Percentiles rank a stretch among this genome's conserved stretches.
These are phyloP conservation scores for Luvunga scandens DNA, from an alignment of 345 rosid species.

Conservation along the genomic window DNA sequence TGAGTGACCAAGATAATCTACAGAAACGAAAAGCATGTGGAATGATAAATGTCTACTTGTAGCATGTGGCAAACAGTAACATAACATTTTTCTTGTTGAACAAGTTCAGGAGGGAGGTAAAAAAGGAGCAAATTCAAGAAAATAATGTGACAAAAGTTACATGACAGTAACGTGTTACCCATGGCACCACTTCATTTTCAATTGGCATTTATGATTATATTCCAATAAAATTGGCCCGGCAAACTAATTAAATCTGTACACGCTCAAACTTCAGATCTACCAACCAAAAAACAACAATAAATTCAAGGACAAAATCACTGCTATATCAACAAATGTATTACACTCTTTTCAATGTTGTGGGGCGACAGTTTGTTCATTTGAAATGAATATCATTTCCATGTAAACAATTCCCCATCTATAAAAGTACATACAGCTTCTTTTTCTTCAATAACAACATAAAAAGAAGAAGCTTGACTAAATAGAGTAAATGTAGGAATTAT, in stretches of 20 bases:
- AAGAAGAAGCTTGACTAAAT: neutral
- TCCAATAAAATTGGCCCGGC: neutral
- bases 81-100: neutral
- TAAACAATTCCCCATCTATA: neutral
- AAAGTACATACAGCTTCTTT: neutral
- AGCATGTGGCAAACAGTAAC: neutral
- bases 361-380: neutral
- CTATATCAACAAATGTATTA: neutral
- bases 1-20: conserved; percentile 88
- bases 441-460: neutral
- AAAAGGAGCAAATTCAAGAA: neutral
- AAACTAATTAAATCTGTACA: neutral
- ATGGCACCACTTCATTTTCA: neutral
- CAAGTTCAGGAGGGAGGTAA: neutral
- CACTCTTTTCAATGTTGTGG: neutral
- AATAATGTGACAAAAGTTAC: neutral
- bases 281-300: neutral
- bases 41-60: neutral
- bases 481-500: neutral
- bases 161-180: neutral
- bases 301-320: neutral
- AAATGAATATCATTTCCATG: neutral
- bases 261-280: neutral
- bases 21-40: conserved; percentile 7
- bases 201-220: neutral